phyloP scores from a whole-genome alignment of 1,139 yeast genomes.

The Scheffersomyces titani region DNA sequence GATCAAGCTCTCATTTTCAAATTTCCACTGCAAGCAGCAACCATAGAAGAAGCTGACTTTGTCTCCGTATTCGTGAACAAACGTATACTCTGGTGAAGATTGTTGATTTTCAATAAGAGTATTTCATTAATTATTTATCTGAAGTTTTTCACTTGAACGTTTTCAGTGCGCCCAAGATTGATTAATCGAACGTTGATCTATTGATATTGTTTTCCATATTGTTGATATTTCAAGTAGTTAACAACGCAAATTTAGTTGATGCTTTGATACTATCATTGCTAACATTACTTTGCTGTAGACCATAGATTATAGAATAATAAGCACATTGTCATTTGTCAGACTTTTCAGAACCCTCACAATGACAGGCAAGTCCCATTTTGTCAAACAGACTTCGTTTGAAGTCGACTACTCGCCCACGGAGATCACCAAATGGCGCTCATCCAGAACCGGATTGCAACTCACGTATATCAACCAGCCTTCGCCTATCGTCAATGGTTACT shows the following conservation, averaged over 20 bases:
- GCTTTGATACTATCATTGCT: background rate
- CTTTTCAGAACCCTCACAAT: background rate
- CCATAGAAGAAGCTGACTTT: background rate
- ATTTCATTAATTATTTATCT: background rate
- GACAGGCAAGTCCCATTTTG: slow-evolving; percentile 24
- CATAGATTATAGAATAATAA: background rate
- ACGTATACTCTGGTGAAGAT: too few species aligned
- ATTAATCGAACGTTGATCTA: background rate
- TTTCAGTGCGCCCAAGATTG: background rate
- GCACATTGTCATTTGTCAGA: background rate
- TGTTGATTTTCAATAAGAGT: background rate
- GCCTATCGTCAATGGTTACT: slow-evolving; percentile 89
- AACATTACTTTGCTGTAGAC: background rate
- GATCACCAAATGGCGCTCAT: slow-evolving; percentile 72
- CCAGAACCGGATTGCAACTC: slow-evolving; percentile 79
- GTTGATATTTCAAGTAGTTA: background rate
- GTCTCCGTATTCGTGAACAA: background rate
- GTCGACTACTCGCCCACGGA: slow-evolving; percentile 64
- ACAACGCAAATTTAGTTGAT: background rate
- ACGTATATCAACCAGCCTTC: slow-evolving; percentile 78
- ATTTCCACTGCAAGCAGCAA: background rate
- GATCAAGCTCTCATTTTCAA: background rate
- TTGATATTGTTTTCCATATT: background rate
- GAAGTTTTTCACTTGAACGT: background rate
- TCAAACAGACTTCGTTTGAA: slow-evolving; percentile 50